Base-by-base conservation (phyloP, 306 rosid genomes). In the Erythrophleum fordii region DNA sequence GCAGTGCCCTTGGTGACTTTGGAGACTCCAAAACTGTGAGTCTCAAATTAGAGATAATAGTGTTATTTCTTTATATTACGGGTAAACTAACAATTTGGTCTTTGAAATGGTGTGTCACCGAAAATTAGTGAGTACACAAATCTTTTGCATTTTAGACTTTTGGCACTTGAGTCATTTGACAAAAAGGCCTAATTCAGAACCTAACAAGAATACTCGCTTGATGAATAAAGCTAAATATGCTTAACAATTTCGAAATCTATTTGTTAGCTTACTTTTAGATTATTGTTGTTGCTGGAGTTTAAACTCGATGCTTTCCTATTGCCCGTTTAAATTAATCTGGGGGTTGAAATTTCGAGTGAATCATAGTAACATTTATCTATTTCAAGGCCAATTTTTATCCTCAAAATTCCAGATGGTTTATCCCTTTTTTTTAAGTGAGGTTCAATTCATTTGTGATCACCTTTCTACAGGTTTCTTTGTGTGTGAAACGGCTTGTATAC, bases 21-120 rank as follows among this genome's bases (percentile, higher is more conserved):
- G 98, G 98, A 23, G 98, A 93, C 85, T 91, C 98, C 86, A 93
- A 93, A 84, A 93, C 98, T 56, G 98, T 93, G 85, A 82, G 92
- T 70, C 66, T 61, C 53, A 4, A 65, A 5, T 20, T 39, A 17
- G 14, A n/a, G 34, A 44, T 35, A 82, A 25, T 69, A 14, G 35
- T 55, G 37, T n/a, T 68, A 45, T 42, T 52, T 56, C 59, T 52
- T 18, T 29, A 0, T 77, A 39, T 39, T 39, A 39, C 42, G 0
- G 5, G 9, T 39, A 39, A 39, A 39, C 42, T 39, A 0, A 39
- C 34, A 31, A 31, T 31, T 31, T 1, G 34, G 34, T 31, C 34
- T 31, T 31, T 4, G 34, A 31, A 31, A 1, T 31, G 34, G 34
- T 4, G 34, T 1, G 34, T 31, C 34, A 1, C 34, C 4, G 1